Evolutionary conservation across 2,329 filamentous ascomycete species (phyloP).

Genomic region (Epichloe gansuensis): DNA sequence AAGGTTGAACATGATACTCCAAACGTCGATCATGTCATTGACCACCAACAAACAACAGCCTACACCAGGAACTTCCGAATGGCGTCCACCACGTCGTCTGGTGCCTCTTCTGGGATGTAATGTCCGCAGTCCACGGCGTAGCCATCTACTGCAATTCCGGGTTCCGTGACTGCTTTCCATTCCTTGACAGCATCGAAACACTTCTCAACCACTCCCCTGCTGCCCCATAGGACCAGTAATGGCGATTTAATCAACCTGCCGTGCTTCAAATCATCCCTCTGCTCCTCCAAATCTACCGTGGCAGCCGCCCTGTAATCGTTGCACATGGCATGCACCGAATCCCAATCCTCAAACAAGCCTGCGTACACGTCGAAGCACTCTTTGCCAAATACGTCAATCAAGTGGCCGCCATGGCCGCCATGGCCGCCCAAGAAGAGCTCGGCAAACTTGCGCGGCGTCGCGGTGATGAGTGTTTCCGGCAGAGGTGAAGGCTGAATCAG

Average conservation of each 20-base stretch:
- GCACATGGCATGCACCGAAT: conserved; percentile 34
- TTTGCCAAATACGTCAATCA: conserved; percentile 20
- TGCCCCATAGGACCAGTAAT: conserved; percentile 37
- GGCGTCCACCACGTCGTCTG: conserved; percentile 29
- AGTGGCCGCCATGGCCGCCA: conserved; percentile 24
- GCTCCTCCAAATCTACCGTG: conserved; percentile 37
- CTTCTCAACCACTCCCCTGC: conserved; percentile 31
- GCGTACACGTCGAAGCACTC: conserved; percentile 28
- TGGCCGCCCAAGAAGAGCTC: conserved; percentile 26
- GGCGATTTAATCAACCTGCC: conserved; percentile 32
- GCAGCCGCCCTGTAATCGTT: conserved; percentile 43
- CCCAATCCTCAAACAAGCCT: conserved; percentile 25
- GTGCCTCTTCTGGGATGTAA: conserved; percentile 38
- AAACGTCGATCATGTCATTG: too few relatives aligned
- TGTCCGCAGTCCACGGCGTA: conserved; percentile 33
- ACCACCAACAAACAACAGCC: too few relatives aligned
- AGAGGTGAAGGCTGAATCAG: conserved; percentile 39
- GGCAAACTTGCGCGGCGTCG: conserved; percentile 25
- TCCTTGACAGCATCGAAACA: conserved; percentile 35
- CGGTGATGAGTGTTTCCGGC: conserved; percentile 33
- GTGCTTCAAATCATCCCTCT: conserved; percentile 29
- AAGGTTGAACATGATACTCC: too few relatives aligned
- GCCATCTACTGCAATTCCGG: conserved; percentile 24
- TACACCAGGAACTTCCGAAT: conserved; percentile 25
- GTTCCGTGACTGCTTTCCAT: conserved; percentile 33